Evolutionary conservation across 1,284 basidiomycete genomes (phyloP), one percentile per base, ranked within the genome.

Genomic region (Vanrija sp.): DNA sequence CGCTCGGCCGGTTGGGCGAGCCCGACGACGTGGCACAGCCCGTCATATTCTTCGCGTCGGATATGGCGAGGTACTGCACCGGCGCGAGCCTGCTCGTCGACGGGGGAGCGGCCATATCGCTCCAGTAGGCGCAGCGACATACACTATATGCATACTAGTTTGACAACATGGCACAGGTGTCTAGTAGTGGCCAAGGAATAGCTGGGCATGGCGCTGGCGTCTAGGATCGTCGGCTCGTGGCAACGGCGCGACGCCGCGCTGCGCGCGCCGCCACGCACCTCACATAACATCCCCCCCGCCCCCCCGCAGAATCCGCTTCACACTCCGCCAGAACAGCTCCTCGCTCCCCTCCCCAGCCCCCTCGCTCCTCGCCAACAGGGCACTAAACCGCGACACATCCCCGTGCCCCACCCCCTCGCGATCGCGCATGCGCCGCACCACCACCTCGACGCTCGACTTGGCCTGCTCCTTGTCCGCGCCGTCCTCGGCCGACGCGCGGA

Each of bases 1-100:
- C 81, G 41, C 74, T 89, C 16, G 83, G 84, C 6, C 78, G 87
- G 61, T 78, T 91, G 5, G 87, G 88, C 53, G 77, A 82, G 80
- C 85, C 86, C 2, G 84, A 85, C 51, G 87, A 89, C 64, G 80
- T 89, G 47, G 87, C 86, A 2, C 87, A 86, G 0, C 87, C 87
- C 0, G 84, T 85, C 8, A 82, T 88, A 4, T 89, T 89, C 72
- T 78, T 89, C 41, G 85, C 84, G 0, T 85, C 83, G 62, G 86
- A 88, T 62, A 77, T 89, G 59, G 85, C 86, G 3, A 82, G 81
- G 62, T 89, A 89, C 69, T 69, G 71, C 39, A 67, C 70, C 5
- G 66, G 72, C 6, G 62, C 65, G 14, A 65, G 64, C 35, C 72
- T 89, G 15, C 75, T 89, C 3, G 87, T 88, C 0, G 88, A 89